phyloP scores from a whole-genome alignment of 306 rosid species.

The Alnus rubra region DNA sequence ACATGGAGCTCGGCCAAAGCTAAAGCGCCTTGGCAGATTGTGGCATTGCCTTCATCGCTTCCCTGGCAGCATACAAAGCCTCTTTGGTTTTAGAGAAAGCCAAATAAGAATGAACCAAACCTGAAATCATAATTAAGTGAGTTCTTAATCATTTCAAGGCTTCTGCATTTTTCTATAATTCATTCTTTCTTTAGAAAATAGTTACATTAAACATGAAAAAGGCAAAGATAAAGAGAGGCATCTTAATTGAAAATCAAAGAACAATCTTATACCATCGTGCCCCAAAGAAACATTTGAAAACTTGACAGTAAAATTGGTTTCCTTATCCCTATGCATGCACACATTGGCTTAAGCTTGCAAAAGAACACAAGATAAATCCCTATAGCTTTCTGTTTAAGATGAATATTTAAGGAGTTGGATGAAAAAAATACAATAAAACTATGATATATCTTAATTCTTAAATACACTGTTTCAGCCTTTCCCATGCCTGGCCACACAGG shows the following conservation, averaged over 20 bases:
- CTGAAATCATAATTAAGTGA: conserved; percentile 54
- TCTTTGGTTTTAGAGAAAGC: conserved; percentile 86
- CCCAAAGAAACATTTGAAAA: neutral
- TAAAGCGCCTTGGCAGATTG: conserved; percentile 97
- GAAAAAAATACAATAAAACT: neutral
- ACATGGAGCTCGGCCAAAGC: conserved; percentile 99
- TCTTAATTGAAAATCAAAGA: neutral
- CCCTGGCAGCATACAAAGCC: conserved; percentile 95
- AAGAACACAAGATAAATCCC: neutral
- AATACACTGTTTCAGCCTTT: neutral
- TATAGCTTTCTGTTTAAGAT: neutral
- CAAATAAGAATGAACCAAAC: conserved; percentile 92
- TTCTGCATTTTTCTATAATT: conserved; percentile 13
- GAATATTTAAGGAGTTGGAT: neutral
- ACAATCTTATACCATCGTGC: neutral
- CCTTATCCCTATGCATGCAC: neutral
- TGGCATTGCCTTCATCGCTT: conserved; percentile 99
- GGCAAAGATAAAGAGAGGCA: conserved; percentile 14
- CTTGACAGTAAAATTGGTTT: neutral
- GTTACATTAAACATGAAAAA: conserved; percentile 22
- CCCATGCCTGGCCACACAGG: neutral
- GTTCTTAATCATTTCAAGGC: conserved; percentile 28
- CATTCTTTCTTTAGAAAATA: conserved; percentile 21
- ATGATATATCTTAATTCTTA: neutral
- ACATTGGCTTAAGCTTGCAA: neutral